A percentile compares a stretch with the other conserved stretches of the same genome.
These are phyloP conservation scores for Pilatotrama ljubarskyi DNA, from an alignment of 768 basidiomycete genomes.

Conservation along the genomic window DNA sequence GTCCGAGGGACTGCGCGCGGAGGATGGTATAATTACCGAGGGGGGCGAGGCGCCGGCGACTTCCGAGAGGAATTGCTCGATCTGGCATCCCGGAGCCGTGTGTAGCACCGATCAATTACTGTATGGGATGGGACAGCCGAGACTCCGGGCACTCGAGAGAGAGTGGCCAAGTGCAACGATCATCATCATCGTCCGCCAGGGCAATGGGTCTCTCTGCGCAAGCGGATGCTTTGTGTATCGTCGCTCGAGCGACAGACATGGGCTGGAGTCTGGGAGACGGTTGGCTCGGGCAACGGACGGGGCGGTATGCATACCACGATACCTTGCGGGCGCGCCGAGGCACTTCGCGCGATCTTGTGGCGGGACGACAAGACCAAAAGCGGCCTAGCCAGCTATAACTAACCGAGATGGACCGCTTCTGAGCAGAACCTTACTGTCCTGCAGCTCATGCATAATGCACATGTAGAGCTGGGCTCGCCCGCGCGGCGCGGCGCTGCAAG, in stretches of 20 bases:
- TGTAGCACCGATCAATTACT: slow-evolving; percentile 8
- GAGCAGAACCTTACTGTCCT: not conserved
- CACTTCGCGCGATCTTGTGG: slow-evolving; percentile 8
- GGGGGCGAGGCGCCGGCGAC: not conserved
- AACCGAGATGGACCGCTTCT: not conserved
- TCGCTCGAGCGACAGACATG: too few relatives aligned
- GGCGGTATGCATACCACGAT: not conserved
- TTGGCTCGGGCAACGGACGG: not conserved
- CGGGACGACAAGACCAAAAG: slow-evolving; percentile 5
- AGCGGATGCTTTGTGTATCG: too few relatives aligned
- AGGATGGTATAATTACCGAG: slow-evolving; percentile 12
- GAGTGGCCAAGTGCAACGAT: not conserved
- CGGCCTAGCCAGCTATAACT: not conserved
- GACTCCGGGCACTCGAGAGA: slow-evolving; percentile 6
- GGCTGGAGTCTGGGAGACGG: not conserved
- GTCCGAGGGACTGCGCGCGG: not conserved
- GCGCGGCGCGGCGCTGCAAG: too few relatives aligned
- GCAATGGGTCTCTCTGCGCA: too few relatives aligned
- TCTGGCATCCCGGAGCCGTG: not conserved
- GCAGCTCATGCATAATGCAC: not conserved
- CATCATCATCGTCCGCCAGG: not conserved
- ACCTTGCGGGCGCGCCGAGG: not conserved
- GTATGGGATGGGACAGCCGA: not conserved
- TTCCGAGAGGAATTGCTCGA: not conserved
- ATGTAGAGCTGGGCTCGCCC: not conserved